phyloP scores from a whole-genome alignment of 2,329 filamentous ascomycete species.

The Xylaria polymorpha region DNA sequence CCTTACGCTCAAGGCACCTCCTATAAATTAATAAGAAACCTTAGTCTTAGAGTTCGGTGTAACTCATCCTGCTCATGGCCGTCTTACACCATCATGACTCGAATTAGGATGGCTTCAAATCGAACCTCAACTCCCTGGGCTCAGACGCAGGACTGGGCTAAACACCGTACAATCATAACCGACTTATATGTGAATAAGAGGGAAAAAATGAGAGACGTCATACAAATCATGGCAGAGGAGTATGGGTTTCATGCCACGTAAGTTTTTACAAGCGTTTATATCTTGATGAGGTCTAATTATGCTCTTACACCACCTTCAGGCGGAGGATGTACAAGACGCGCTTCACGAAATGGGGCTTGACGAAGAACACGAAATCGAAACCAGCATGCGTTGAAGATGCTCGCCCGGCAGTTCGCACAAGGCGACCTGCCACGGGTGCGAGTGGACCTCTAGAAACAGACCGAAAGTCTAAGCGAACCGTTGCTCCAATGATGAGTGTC shows the following conservation, averaged over 20 bases:
- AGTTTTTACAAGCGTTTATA: background rate
- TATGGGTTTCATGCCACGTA: conserved; percentile 23
- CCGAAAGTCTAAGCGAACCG: background rate
- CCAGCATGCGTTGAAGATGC: background rate
- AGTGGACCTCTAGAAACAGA: background rate
- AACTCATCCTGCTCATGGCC: background rate
- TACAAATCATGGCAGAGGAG: conserved; percentile 4
- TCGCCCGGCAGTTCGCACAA: background rate
- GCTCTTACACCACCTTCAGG: background rate
- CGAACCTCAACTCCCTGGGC: conserved; percentile 13
- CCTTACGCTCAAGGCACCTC: background rate
- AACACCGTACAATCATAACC: conserved; percentile 13
- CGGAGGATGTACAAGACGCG: conserved; percentile 25
- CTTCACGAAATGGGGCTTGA: conserved; percentile 27
- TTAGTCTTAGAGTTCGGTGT: background rate
- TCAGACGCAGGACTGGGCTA: conserved; percentile 12
- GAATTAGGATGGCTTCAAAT: background rate
- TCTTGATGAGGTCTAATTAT: no score
- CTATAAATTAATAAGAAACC: background rate
- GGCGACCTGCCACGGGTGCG: background rate
- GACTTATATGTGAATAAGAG: conserved; percentile 18
- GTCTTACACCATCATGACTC: background rate
- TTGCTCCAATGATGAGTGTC: background rate
- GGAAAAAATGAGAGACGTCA: conserved; percentile 2
- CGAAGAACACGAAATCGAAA: conserved; percentile 1